phyloP scores from a whole-genome alignment of 2,329 filamentous ascomycete species.

The Trichoderma sp. region DNA sequence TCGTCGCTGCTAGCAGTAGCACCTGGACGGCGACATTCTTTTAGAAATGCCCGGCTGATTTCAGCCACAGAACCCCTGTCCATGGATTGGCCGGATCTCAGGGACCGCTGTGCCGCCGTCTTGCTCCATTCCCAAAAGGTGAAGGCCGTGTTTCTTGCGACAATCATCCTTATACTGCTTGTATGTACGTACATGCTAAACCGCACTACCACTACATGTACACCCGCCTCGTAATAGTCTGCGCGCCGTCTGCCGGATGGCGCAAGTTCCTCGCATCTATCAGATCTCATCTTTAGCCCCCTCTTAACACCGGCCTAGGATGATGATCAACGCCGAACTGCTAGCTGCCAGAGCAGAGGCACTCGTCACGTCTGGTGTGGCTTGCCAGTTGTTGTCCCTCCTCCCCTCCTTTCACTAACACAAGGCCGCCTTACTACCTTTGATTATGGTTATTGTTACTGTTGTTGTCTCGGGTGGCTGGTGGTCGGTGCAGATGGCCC shows the following conservation, averaged over 20 bases:
- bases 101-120: neutral
- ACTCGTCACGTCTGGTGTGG: neutral
- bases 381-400: neutral
- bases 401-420: neutral
- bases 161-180: neutral
- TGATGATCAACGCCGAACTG: slow-evolving; percentile 17
- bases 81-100: slow-evolving; percentile 5
- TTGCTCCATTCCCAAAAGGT: slow-evolving; percentile 8
- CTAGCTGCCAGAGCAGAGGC: slow-evolving; percentile 15
- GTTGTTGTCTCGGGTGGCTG: slow-evolving; percentile 17
- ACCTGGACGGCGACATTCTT: neutral
- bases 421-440: neutral
- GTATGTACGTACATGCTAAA: neutral
- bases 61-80: slow-evolving; percentile 12
- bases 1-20: neutral
- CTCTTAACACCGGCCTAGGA: slow-evolving; percentile 3
- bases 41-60: neutral
- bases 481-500: neutral
- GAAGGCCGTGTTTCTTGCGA: neutral
- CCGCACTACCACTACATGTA: neutral
- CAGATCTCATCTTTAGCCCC: slow-evolving; percentile 27
- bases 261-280: slow-evolving; percentile 20
- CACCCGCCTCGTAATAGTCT: neutral
- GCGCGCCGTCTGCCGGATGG: neutral
- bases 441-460: neutral